Evolutionary conservation across 352 stramenopile genomes (phyloP).

Genomic region (Pythium vanterpoolii): DNA sequence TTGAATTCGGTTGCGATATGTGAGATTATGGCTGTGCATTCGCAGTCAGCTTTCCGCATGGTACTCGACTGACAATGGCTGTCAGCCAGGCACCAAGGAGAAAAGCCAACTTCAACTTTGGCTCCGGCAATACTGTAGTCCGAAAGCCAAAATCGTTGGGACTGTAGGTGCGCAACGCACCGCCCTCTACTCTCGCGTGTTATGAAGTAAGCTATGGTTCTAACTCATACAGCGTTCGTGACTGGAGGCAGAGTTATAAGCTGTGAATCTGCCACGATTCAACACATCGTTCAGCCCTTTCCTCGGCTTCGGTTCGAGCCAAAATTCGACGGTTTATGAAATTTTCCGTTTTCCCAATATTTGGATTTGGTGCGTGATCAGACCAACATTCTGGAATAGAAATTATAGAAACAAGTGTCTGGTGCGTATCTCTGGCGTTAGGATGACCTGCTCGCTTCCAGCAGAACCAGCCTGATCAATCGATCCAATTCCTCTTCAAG

Average conservation of each 20-base stretch:
- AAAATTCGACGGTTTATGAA: not conserved
- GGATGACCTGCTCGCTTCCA: not conserved
- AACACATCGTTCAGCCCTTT: no score
- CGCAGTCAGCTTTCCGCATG: no score
- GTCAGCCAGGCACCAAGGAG: not conserved
- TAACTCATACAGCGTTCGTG: not conserved
- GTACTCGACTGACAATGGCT: no score
- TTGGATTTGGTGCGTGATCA: not conserved
- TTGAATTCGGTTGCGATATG: no score
- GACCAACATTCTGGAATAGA: conserved; percentile 2
- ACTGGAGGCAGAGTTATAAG: not conserved
- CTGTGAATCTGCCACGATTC: no score
- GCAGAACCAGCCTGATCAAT: conserved; percentile 11
- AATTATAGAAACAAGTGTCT: not conserved
- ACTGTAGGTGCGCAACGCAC: not conserved
- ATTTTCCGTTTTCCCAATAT: not conserved
- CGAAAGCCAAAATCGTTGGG: not conserved
- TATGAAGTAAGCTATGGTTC: no score
- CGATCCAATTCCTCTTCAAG: not conserved
- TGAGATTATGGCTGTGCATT: no score
- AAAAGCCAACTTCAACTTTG: not conserved
- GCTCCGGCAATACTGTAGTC: not conserved
- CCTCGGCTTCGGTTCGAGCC: not conserved
- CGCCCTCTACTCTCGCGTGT: no score
- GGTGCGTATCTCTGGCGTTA: conserved; percentile 1